Evolutionary conservation across 2,329 filamentous ascomycete genomes (phyloP).

Genomic region (Talaromyces sp.): DNA sequence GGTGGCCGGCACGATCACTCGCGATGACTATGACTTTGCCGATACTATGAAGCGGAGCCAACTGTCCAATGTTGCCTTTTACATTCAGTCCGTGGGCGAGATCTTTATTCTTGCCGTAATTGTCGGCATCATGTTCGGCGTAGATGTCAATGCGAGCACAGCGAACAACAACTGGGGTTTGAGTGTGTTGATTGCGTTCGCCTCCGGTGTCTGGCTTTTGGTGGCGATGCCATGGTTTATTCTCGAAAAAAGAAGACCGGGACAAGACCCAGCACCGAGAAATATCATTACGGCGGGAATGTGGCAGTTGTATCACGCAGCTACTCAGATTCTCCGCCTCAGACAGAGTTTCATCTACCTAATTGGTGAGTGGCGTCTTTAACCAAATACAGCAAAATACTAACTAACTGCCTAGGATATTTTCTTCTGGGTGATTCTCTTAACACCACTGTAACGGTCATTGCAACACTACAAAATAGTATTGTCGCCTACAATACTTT

Average conservation of each 20-base stretch:
- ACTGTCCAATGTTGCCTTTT: slow-evolving; percentile 60
- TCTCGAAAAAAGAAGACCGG: slow-evolving; percentile 59
- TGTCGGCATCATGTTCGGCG: slow-evolving; percentile 58
- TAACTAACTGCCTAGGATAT: slow-evolving; percentile 39
- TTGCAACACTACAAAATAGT: slow-evolving; percentile 60
- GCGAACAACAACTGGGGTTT: slow-evolving; percentile 63
- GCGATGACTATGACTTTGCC: slow-evolving; percentile 55
- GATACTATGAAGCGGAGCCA: slow-evolving; percentile 61
- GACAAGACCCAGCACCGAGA: slow-evolving; percentile 46
- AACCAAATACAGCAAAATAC: neutral
- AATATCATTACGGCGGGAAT: slow-evolving; percentile 54
- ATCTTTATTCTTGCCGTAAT: slow-evolving; percentile 60
- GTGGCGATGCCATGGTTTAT: slow-evolving; percentile 64
- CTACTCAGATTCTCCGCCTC: slow-evolving; percentile 57
- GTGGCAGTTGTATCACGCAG: slow-evolving; percentile 56
- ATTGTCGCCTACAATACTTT: slow-evolving; percentile 62
- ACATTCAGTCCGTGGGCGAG: slow-evolving; percentile 58
- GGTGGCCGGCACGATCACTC: slow-evolving; percentile 48
- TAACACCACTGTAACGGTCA: slow-evolving; percentile 66
- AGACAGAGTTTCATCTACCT: slow-evolving; percentile 64
- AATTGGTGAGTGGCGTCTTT: slow-evolving; percentile 38
- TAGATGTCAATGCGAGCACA: slow-evolving; percentile 55
- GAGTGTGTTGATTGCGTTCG: slow-evolving; percentile 61
- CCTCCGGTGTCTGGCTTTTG: slow-evolving; percentile 59
- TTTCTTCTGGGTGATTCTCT: slow-evolving; percentile 66